These are phyloP conservation scores for Geotrichum histeridarum DNA, from an alignment of 1,139 yeast species.

Conservation along the genomic window DNA sequence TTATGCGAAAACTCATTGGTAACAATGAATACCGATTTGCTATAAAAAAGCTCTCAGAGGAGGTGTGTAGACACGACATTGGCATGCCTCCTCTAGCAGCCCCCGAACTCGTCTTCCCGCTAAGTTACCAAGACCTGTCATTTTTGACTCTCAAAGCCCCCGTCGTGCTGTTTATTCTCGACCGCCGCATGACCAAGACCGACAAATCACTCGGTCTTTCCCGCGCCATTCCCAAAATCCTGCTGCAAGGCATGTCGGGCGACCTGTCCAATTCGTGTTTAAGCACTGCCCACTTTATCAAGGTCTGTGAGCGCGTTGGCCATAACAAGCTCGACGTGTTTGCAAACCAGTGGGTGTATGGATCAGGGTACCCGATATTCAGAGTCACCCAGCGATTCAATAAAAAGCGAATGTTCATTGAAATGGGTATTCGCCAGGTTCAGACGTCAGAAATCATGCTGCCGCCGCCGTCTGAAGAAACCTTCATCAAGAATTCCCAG, in stretches of 20 bases:
- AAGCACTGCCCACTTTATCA: conserved; percentile 80
- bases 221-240: conserved; percentile 84
- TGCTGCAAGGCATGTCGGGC: conserved; percentile 93
- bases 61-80: conserved; percentile 65
- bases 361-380: conserved; percentile 84
- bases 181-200: conserved; percentile 90
- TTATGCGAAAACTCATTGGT: conserved; percentile 70
- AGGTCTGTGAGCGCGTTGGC: conserved; percentile 89
- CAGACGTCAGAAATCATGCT: conserved; percentile 56
- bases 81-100: conserved; percentile 77
- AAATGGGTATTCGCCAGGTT: conserved; percentile 88
- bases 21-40: conserved; percentile 71
- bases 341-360: conserved; percentile 90
- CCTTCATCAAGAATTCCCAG: conserved; percentile 43
- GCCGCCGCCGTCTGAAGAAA: conserved; percentile 38
- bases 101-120: conserved; percentile 63
- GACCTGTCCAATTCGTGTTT: conserved; percentile 76
- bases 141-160: conserved; percentile 80
- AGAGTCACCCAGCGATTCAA: conserved; percentile 87
- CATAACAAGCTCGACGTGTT: conserved; percentile 77
- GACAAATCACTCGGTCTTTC: conserved; percentile 90
- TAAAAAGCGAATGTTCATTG: conserved; percentile 88
- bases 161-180: conserved; percentile 74
- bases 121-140: conserved; percentile 56
- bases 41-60: conserved; percentile 59